These are phyloP conservation scores for Stentor roeselii DNA, from an alignment of 73 alveolate genomes.

Conservation along the genomic window DNA sequence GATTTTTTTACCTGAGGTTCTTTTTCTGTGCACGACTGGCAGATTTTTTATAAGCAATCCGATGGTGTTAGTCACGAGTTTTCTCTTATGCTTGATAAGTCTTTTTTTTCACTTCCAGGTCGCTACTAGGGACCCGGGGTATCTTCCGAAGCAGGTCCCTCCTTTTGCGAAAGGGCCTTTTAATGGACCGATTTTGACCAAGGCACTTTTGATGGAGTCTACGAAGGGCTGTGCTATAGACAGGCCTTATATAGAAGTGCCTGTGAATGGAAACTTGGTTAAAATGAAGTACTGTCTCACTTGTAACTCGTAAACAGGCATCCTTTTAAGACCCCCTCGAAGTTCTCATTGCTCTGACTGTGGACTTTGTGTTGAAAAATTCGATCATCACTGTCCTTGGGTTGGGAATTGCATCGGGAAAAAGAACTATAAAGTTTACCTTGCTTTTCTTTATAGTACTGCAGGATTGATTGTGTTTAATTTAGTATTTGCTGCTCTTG, in stretches of 20 bases:
- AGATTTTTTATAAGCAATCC: no score
- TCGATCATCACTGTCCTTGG: slow-evolving; percentile 97
- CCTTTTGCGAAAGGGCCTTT: slow-evolving; percentile 20
- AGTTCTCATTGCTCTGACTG: slow-evolving; percentile 95
- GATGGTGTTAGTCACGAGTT: no score
- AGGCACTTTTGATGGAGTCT: background rate
- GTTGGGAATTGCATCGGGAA: slow-evolving; percentile 94
- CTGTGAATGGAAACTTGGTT: background rate
- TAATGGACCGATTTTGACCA: background rate
- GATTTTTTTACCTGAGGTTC: no score
- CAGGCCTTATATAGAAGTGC: background rate
- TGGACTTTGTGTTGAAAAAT: slow-evolving; percentile 91
- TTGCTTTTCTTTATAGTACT: no score
- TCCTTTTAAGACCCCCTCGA: slow-evolving; percentile 90
- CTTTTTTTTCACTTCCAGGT: background rate
- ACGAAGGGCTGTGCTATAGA: background rate
- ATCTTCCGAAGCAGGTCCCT: slow-evolving; percentile 11
- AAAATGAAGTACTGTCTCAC: background rate
- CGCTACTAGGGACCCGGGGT: slow-evolving; percentile 15
- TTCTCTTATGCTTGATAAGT: no score
- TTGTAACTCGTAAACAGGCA: slow-evolving; percentile 83
- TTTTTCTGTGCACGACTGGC: no score
- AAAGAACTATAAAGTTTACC: slow-evolving; percentile 50
- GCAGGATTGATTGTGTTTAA: no score
- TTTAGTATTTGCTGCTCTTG: no score